A percentile compares a stretch with the other conserved stretches of the same genome.
Evolutionary conservation across 306 rosid genomes (phyloP).

Genomic region (Pachyrhizus erosus): DNA sequence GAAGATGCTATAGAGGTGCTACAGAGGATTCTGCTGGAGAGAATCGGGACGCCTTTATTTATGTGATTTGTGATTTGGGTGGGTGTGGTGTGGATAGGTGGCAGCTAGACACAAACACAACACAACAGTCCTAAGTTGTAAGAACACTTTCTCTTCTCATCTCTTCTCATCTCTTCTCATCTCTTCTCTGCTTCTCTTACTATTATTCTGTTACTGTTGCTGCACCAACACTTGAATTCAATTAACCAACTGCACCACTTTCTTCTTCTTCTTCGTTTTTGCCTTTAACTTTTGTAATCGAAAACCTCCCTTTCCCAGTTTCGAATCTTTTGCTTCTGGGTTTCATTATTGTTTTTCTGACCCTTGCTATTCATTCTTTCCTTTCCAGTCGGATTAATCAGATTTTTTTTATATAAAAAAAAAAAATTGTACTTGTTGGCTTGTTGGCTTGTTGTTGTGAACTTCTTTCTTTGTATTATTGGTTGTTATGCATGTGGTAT

Average conservation of each 20-base stretch:
- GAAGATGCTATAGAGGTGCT: no score
- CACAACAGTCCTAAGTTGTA: neutral
- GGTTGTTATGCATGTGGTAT: conserved; percentile 22
- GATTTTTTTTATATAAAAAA: no score
- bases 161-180: no score
- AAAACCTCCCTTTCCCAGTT: conserved; percentile 17
- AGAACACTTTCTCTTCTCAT: neutral
- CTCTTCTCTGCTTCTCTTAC: neutral
- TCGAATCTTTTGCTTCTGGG: conserved; percentile 26
- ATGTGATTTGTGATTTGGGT: neutral
- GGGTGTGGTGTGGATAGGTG: conserved; percentile 47
- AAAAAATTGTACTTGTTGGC: neutral
- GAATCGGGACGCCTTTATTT: no score
- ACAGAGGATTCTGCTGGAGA: no score
- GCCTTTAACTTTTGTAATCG: neutral
- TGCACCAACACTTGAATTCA: conserved; percentile 26
- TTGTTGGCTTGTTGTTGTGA: neutral
- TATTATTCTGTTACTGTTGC: neutral
- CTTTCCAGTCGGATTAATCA: neutral
- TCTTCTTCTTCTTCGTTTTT: neutral
- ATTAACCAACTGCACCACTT: neutral
- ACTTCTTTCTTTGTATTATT: conserved; percentile 8
- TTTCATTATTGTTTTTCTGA: neutral
- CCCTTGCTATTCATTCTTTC: neutral
- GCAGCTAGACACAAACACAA: conserved; percentile 12